Evolutionary conservation across 257 asterid genomes (phyloP).

Genomic region (Pogostemon cablin): DNA sequence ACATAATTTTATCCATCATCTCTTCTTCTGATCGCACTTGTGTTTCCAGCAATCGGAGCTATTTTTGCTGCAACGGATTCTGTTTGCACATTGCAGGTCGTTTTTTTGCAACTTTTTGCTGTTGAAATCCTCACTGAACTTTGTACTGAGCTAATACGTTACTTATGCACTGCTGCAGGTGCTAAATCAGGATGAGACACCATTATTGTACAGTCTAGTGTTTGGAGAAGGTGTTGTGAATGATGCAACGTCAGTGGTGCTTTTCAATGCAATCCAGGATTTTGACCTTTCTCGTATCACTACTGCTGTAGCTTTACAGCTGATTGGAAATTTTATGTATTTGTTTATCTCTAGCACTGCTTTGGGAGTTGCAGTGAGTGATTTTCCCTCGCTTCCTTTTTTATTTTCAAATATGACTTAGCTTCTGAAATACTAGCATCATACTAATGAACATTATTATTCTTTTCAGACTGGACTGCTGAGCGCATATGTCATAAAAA

Average conservation of each 20-base stretch:
- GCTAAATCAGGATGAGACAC: constrained; percentile 67
- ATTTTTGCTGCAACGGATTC: constrained; percentile 79
- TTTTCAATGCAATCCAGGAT: constrained; percentile 72
- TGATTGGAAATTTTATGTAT: constrained; percentile 54
- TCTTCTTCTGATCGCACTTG: constrained; percentile 29
- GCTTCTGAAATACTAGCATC: constrained; percentile 16
- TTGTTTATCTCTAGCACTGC: constrained; percentile 56
- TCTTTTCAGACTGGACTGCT: constrained; percentile 58
- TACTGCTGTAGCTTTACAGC: constrained; percentile 41
- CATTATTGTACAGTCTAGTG: constrained; percentile 63
- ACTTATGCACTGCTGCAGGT: constrained; percentile 45
- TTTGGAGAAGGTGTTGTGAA: constrained; percentile 80
- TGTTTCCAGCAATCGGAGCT: constrained; percentile 64
- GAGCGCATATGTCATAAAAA: constrained; percentile 66
- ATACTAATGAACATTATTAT: constrained; percentile 30
- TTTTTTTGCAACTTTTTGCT: constrained; percentile 16
- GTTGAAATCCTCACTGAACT: constrained; percentile 5
- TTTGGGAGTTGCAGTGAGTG: constrained; percentile 60
- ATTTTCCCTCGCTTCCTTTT: constrained; percentile 19
- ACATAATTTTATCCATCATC: background rate
- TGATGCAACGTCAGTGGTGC: constrained; percentile 75
- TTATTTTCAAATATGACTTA: background rate
- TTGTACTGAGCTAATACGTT: constrained; percentile 20
- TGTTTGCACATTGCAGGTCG: constrained; percentile 72
- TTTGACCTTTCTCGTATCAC: constrained; percentile 53